Conservation (phyloP, 257 asterid genomes). For the Solanum lignicaule region DNA sequence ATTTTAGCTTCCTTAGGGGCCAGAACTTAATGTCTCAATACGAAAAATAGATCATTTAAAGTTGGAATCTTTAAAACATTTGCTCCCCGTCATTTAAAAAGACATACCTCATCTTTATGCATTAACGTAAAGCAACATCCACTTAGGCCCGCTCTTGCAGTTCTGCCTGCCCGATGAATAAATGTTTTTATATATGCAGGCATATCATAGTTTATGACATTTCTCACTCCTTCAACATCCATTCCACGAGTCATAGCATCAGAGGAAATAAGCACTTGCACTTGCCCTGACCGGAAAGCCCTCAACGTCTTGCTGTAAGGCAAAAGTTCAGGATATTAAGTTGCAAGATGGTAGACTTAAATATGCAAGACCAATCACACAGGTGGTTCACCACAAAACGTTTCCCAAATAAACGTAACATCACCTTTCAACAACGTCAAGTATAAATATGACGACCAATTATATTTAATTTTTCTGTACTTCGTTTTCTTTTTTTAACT, state of each 20-base stretch:
- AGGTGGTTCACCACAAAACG: neutral
- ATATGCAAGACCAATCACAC: neutral
- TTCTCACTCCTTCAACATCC: conserved; percentile 87
- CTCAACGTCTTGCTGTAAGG: conserved; percentile 59
- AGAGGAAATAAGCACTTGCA: conserved; percentile 69
- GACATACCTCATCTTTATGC: conserved; percentile 56
- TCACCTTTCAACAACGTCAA: neutral
- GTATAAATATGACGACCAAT: neutral
- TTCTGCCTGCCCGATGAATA: conserved; percentile 88
- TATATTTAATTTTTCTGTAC: neutral
- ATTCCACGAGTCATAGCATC: conserved; percentile 93
- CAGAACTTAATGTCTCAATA: neutral
- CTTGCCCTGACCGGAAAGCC: conserved; percentile 65
- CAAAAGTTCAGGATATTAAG: neutral
- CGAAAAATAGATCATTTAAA: neutral
- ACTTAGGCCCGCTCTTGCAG: conserved; percentile 81
- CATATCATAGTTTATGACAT: conserved; percentile 82
- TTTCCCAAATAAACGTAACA: neutral
- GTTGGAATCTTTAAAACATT: neutral
- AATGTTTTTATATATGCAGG: conserved; percentile 66
- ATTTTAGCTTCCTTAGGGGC: neutral
- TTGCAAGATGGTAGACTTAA: neutral
- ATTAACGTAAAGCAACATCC: conserved; percentile 75
- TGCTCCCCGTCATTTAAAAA: neutral
- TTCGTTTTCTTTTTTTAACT: neutral